Percentiles rank a stretch among this genome's conserved stretches.
phyloP scores from a whole-genome alignment of 257 asterid species.

The Phtheirospermum japonicum region DNA sequence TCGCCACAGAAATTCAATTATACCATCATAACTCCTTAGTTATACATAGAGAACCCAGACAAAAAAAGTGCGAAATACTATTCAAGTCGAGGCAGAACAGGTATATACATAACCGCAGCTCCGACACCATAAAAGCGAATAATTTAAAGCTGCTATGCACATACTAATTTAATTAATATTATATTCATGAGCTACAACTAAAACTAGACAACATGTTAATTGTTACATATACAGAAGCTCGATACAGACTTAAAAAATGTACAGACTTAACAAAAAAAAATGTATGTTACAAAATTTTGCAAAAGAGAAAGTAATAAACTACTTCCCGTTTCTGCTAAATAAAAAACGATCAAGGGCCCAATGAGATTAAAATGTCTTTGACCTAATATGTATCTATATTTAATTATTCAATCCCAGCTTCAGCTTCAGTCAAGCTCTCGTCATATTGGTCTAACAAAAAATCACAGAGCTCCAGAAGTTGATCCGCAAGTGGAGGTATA shows the following conservation, averaged over 20 bases:
- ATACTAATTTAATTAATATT: neutral
- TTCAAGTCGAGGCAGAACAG: neutral
- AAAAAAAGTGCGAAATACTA: neutral
- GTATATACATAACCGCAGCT: neutral
- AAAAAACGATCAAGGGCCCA: conserved; percentile 12
- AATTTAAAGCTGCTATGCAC: neutral
- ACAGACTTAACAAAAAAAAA: neutral
- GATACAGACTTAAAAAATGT: neutral
- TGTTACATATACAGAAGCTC: neutral
- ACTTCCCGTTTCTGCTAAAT: conserved; percentile 9
- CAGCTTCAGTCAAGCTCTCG: conserved; percentile 65
- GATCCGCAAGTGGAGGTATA: conserved; percentile 98
- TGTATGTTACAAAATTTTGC: conserved; percentile 23
- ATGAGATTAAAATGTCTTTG: conserved; percentile 19
- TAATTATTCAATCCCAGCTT: conserved; percentile 61
- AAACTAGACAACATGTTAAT: neutral
- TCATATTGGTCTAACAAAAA: conserved; percentile 55
- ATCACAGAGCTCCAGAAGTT: conserved; percentile 91
- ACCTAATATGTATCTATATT: neutral
- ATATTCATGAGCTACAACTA: neutral
- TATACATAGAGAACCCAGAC: too few species aligned
- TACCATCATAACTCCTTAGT: too few species aligned
- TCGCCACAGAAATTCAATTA: too few species aligned
- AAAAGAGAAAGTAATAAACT: conserved; percentile 20
- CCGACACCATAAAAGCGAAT: neutral